Evolutionary conservation across 2,329 filamentous ascomycete genomes (phyloP).

Genomic region (Moelleriella libera): DNA sequence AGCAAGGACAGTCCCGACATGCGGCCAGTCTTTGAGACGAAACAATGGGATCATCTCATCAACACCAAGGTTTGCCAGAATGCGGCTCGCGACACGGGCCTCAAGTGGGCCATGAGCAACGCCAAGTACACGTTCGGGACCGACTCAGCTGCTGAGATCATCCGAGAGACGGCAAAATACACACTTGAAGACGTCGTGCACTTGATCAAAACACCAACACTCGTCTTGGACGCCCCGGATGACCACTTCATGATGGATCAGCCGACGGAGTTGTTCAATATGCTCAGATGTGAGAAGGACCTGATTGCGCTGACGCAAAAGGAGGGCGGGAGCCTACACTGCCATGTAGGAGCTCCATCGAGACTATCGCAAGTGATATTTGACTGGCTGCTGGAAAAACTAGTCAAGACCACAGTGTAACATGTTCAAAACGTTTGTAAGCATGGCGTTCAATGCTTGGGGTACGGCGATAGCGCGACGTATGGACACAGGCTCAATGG

Average conservation of each 20-base stretch:
- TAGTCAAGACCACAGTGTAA: not conserved
- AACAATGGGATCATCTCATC: not conserved
- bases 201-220: constrained; percentile 5
- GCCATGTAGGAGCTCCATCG: not conserved
- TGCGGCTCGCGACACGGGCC: not conserved
- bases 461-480: too few species aligned
- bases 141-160: constrained; percentile 8
- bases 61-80: not conserved
- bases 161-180: constrained; percentile 12
- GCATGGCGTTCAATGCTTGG: too few species aligned
- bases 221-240: not conserved
- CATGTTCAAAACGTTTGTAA: too few species aligned
- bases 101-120: constrained; percentile 5
- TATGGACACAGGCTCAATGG: too few species aligned
- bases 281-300: not conserved
- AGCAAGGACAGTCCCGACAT: not conserved
- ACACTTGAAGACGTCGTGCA: constrained; percentile 6
- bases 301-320: not conserved
- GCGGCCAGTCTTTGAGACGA: not conserved
- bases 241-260: not conserved
- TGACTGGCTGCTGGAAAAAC: not conserved
- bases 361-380: not conserved
- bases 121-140: not conserved
- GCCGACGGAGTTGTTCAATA: not conserved
- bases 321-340: not conserved